A percentile compares a stretch with the other conserved stretches of the same genome.
These are phyloP conservation scores for Suillus plorans DNA, from an alignment of 768 basidiomycete species.

Conservation along the genomic window DNA sequence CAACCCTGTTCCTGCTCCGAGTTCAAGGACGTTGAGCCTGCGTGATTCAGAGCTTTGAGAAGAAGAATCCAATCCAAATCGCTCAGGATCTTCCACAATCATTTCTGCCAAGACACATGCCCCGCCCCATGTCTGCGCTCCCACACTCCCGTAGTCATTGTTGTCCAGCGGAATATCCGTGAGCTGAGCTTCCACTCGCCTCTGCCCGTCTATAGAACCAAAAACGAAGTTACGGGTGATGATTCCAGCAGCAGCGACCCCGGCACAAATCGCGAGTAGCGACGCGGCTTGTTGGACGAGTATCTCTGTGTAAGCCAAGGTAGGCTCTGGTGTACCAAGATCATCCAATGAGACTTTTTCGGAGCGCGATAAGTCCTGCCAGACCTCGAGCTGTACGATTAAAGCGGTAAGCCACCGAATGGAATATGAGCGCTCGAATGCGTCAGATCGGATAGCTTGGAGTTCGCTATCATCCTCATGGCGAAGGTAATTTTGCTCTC, in stretches of 20 bases:
- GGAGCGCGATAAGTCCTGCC: slow-evolving; percentile 3
- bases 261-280: slow-evolving; percentile 63
- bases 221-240: slow-evolving; percentile 56
- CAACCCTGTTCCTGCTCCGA: slow-evolving; percentile 60
- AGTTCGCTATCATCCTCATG: slow-evolving; percentile 12
- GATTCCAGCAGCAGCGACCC: slow-evolving; percentile 60
- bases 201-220: slow-evolving; percentile 10
- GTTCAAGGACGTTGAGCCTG: slow-evolving; percentile 45
- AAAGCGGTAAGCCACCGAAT: slow-evolving; percentile 76
- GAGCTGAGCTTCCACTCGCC: slow-evolving; percentile 42
- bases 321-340: neutral
- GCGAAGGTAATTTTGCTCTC: neutral
- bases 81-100: slow-evolving; percentile 55
- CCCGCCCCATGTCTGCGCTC: slow-evolving; percentile 88
- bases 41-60: neutral
- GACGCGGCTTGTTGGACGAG: slow-evolving; percentile 57
- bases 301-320: slow-evolving; percentile 24
- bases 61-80: slow-evolving; percentile 42
- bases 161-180: slow-evolving; percentile 72
- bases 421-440: slow-evolving; percentile 68
- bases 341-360: neutral
- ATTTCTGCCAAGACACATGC: slow-evolving; percentile 79
- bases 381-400: slow-evolving; percentile 39
- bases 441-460: slow-evolving; percentile 47
- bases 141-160: slow-evolving; percentile 68